Evolutionary conservation across 2,329 filamentous ascomycete genomes (phyloP).

Genomic region (Talaromyces funiculosus): DNA sequence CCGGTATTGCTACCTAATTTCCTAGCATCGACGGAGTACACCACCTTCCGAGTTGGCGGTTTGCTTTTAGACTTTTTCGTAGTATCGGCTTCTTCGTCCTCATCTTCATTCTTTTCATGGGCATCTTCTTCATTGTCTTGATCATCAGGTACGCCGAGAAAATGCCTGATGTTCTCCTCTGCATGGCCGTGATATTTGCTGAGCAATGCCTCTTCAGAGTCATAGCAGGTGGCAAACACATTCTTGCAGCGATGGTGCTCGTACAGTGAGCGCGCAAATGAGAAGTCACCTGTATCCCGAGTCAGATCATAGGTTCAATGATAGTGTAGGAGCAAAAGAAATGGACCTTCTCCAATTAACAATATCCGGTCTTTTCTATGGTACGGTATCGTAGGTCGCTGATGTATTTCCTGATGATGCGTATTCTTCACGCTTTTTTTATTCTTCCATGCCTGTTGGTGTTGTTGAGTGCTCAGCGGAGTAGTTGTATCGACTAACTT

Average conservation of each 20-base stretch:
- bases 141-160: conserved; percentile 18
- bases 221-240: conserved; percentile 42
- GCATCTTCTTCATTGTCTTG: conserved; percentile 2
- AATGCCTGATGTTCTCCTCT: conserved; percentile 51
- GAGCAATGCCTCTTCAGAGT: conserved; percentile 46
- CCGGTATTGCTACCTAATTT: conserved; percentile 34
- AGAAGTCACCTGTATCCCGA: conserved; percentile 39
- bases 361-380: conserved; percentile 37
- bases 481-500: neutral
- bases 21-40: conserved; percentile 41
- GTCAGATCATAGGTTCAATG: neutral
- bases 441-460: conserved; percentile 2
- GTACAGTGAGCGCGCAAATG: conserved; percentile 42
- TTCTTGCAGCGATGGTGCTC: conserved; percentile 36
- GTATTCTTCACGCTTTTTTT: neutral
- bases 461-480: neutral
- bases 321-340: neutral
- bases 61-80: conserved; percentile 14
- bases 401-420: conserved; percentile 14
- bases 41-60: conserved; percentile 23
- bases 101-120: conserved; percentile 6
- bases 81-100: conserved; percentile 7
- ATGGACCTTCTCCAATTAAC: conserved; percentile 40
- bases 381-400: conserved; percentile 36
- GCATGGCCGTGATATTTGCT: conserved; percentile 68